Evolutionary conservation across 1,284 basidiomycete species (phyloP), one percentile per base, ranked within the genome.

Genomic region (Ustilago curta): DNA sequence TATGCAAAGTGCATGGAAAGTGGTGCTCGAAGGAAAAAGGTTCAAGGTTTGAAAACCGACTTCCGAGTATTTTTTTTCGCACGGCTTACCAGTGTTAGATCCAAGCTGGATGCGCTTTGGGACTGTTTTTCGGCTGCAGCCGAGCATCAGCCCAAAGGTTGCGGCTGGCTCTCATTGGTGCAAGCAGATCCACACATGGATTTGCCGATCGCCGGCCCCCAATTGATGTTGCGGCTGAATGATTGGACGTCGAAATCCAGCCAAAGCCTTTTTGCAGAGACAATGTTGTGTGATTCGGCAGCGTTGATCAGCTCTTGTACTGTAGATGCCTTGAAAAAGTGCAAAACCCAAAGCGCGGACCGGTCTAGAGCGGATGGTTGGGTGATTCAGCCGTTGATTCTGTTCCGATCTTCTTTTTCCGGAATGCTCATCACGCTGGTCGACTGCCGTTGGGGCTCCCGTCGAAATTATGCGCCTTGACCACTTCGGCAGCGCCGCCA

Each of bases 391-490:
- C 27, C 27, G 45, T 21, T 47, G 16, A n/a, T 47, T 12, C 25
- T 29, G 8, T 45, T 21, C 23, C 23, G 23, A 25, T 44, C 27
- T 45, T 45, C 9, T 25, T 44, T 44, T 44, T 11, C 11, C 2
- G 14, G 14, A 12, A 4, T n/a, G n/a, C n/a, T n/a, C n/a, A n/a
- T n/a, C 12, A 37, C 35, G 16, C 35, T 37, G 35, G 35, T 29
- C 29, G 45, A 27, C 45, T 27, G 44, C 44, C 23, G 35, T 3
- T 37, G 44, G 11, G 21, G 42, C 42, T 44, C 21, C 21, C 42
- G 42, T 32, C 31, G 31, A 32, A 37, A 43, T 21, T 9, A 45
- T 45, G 44, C 44, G 23, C 44, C 44, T 47, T 47, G 45, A 29
- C 45, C 44, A 45, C 44, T 16, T 18, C 27, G 5, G 27, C 45